Percentiles rank a stretch among this genome's conserved stretches.
Conservation (phyloP, 2,329 filamentous ascomycete species). For the Gliomastix tumulicola region DNA sequence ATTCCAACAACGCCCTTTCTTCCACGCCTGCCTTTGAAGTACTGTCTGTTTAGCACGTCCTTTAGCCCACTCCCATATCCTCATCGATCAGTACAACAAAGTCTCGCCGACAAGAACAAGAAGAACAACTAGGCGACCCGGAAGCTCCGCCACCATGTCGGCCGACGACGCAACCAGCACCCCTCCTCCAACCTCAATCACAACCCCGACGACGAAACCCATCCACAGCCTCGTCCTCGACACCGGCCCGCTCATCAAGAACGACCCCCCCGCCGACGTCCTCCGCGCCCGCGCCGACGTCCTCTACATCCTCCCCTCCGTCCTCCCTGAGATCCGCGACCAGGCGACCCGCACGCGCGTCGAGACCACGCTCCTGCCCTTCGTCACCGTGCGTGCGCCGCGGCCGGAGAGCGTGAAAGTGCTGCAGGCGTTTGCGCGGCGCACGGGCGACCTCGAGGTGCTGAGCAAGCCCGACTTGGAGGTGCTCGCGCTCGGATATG, state of each 20-base stretch:
- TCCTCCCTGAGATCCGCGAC: conserved; percentile 85
- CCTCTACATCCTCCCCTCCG: conserved; percentile 77
- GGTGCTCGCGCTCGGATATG: conserved; percentile 83
- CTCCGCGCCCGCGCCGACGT: conserved; percentile 70
- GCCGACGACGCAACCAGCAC: too few relatives aligned
- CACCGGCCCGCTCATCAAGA: conserved; percentile 88
- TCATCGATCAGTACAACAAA: too few relatives aligned
- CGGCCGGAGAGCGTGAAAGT: conserved; percentile 70
- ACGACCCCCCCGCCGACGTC: conserved; percentile 78
- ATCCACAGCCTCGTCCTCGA: conserved; percentile 84
- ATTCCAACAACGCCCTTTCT: too few relatives aligned
- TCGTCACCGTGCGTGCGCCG: conserved; percentile 71
- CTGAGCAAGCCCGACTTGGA: conserved; percentile 86
- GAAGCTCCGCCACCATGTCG: too few relatives aligned
- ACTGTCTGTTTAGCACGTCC: too few relatives aligned
- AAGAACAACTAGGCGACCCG: too few relatives aligned
- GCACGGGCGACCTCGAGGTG: conserved; percentile 83
- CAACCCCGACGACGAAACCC: conserved; percentile 45
- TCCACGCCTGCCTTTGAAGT: too few relatives aligned
- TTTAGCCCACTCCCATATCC: too few relatives aligned
- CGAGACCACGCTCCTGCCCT: conserved; percentile 78
- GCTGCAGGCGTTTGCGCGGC: conserved; percentile 77
- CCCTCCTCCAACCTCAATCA: too few relatives aligned
- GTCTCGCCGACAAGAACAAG: too few relatives aligned
- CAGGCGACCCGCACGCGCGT: conserved; percentile 71